A percentile compares a stretch with the other conserved stretches of the same genome.
phyloP scores from a whole-genome alignment of 116 monocot genomes.

The Papilionanthe hybrid region DNA sequence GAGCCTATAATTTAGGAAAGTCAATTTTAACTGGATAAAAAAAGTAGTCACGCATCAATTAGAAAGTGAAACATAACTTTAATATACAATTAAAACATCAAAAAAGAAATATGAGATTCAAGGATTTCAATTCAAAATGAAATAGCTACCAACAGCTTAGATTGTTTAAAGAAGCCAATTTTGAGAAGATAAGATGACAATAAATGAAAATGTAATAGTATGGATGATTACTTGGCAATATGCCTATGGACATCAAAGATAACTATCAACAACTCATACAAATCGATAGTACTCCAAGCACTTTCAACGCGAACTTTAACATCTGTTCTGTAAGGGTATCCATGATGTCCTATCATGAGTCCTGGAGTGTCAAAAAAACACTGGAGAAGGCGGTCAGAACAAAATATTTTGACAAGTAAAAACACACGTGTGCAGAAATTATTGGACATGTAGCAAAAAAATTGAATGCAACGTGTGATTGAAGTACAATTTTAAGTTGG shows the following conservation, averaged over 20 bases:
- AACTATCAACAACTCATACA: conserved; percentile 85
- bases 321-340: conserved; percentile 67
- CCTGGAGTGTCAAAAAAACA: conserved; percentile 98
- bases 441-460: neutral
- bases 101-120: neutral
- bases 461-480: neutral
- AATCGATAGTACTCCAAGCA: conserved; percentile 74
- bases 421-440: neutral
- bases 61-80: neutral
- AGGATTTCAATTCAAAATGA: neutral
- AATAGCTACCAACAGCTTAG: neutral
- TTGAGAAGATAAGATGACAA: neutral
- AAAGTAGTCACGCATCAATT: neutral
- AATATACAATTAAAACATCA: neutral
- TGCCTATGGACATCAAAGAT: conserved; percentile 90
- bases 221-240: conserved; percentile 52
- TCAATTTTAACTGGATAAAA: neutral
- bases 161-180: neutral
- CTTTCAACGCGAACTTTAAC: conserved; percentile 81
- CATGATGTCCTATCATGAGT: conserved; percentile 62
- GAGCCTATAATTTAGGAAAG: neutral
- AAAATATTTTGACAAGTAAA: conserved; percentile 3
- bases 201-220: neutral
- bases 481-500: neutral
- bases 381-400: conserved; percentile 32